Evolutionary conservation across 1,139 yeast genomes (phyloP), one percentile per base, ranked within the genome.

Genomic region (Geotrichum aggregatum): DNA sequence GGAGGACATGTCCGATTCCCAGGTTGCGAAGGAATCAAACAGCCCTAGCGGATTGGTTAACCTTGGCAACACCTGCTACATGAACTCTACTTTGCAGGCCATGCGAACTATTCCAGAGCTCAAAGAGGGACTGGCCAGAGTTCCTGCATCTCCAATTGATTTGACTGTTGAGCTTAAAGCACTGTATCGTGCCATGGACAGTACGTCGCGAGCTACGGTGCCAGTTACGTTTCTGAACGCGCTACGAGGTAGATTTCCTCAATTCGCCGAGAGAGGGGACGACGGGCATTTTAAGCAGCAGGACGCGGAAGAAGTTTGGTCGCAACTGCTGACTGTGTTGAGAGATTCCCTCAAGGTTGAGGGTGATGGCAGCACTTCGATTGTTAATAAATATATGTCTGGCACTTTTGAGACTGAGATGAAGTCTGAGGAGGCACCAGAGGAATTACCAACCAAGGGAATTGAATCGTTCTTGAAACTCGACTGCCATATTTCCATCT

Each of bases 261-360:
- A 94, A 70, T 92, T 94, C 70, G 87, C 86, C 43, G 97, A 92
- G 66, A 66, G 65, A 6, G 80, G 79, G 49, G 76, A 77, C 48
- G 72, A 75, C 52, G 97, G 97, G 1, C 75, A 78, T 55, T 86
- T 78, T 66, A 89, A 87, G 67, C 98, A 92, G 71, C 99, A 92
- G 69, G 99, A 92, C 74, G 98, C 98, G 0, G 99, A 92, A 71
- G 99, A 92, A 67, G 87, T 94, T 24, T 89, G 83, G 71, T 84
- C 96, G 13, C 94, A 87, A 66, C 76, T 92, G 53, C 71, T 91
- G 58, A 72, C 75, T 44, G 70, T 77, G 33, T 69, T 88, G 57
- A 71, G 79, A 22, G 47, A 54, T 26, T 58, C 61, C n/a, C 55
- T 59, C 33, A 55, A 58, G 30, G 41, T 39, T 18, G 52, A 54